Conservation (phyloP, 345 rosid species). For the Heritiera littoralis region DNA sequence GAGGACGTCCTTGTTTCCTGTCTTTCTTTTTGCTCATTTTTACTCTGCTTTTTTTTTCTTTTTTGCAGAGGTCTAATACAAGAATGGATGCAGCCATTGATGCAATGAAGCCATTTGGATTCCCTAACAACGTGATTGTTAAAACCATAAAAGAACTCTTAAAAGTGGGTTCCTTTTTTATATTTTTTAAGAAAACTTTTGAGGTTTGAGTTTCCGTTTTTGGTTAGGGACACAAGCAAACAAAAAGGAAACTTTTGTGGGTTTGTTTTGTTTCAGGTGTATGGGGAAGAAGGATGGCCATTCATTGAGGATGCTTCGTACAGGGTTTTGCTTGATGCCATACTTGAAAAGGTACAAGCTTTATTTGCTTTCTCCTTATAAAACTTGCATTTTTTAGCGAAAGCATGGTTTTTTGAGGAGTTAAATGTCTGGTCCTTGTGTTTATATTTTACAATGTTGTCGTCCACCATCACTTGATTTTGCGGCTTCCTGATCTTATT, state of each 20-base stretch:
- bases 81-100: conserved; percentile 54
- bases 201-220: background rate
- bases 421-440: background rate
- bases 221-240: background rate
- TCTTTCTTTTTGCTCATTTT: background rate
- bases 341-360: conserved; percentile 40
- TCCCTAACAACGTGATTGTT: conserved; percentile 17
- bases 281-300: conserved; percentile 45
- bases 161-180: conserved; percentile 27
- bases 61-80: conserved; percentile 21
- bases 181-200: background rate
- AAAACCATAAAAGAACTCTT: conserved; percentile 38
- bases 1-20: too few relatives aligned
- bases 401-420: background rate
- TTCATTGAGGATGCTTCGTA: conserved; percentile 50
- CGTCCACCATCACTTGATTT: background rate
- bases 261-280: conserved; percentile 30
- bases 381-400: background rate
- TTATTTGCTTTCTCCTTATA: background rate
- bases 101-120: conserved; percentile 42
- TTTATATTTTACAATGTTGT: too few relatives aligned
- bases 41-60: background rate
- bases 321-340: conserved; percentile 35
- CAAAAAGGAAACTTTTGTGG: background rate
- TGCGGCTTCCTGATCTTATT: background rate